Base-by-base conservation (phyloP, 2,329 filamentous ascomycete species). In the Teratosphaeria zuluensis region DNA sequence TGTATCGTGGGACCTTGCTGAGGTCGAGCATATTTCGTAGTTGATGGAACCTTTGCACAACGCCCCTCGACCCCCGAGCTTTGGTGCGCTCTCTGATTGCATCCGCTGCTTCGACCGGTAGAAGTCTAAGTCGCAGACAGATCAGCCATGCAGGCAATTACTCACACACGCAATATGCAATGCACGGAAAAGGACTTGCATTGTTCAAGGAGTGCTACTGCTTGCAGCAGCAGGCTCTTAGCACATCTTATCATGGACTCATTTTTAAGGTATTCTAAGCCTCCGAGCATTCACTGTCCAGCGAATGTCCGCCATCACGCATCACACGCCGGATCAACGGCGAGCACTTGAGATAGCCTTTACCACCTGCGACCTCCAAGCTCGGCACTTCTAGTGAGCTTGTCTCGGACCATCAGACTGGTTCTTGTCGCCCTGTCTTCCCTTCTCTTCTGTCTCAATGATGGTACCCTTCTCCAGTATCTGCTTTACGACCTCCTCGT, bases 401-500 rank as follows among this genome's bases (percentile, higher is more conserved):
- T 57, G 35, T 9, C 30, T 31, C 12, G 24, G 24, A 19, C 57
- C 57, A 31, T 59, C 52, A 33, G 42, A 28, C 54, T 52, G 1
- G 19, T 59, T 59, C 46, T 52, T 56, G 32, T 59, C 57, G 38
- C 57, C 57, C 8, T 56, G 33, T n/a, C 57, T 54, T 21, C 54
- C 57, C 16, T 28, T 19, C 21, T 42, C 35, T 73, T 79, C 74
- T 46, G 73, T 71, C 68, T 84, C 81, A 75, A 94, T 87, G 58
- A 87, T 72, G 16, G 79, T 79, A 24, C 92, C 92, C 72, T 84
- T 83, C 77, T 90, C 82, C 51, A 97, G 78, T 63, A 99, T 96
- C 76, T 84, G 78, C 76, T 84, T 84, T 70, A 97, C 87, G 60
- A 88, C 86, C 0, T 92, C 88, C 7, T 96, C 92, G 28, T 90